Evolutionary conservation across 306 rosid species (phyloP).

Genomic region (Vigna trinervia): DNA sequence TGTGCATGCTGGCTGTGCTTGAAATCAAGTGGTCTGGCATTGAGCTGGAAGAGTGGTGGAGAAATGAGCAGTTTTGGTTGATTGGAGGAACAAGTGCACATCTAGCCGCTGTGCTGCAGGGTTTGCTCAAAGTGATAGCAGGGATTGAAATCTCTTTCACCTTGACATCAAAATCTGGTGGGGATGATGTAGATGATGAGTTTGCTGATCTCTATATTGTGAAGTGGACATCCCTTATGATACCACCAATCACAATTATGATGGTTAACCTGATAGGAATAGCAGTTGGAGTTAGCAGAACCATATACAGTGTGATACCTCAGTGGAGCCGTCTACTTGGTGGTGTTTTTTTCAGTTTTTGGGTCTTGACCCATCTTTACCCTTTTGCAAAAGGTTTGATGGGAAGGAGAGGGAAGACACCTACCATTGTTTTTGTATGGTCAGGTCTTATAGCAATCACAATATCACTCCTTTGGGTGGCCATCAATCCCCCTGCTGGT

Average conservation of each 20-base stretch:
- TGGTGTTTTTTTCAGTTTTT: conserved; percentile 97
- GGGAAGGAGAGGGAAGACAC: conserved; percentile 96
- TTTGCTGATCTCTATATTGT: conserved; percentile 86
- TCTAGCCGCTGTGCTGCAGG: conserved; percentile 95
- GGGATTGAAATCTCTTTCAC: conserved; percentile 98
- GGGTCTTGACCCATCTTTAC: conserved; percentile 94
- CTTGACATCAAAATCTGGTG: conserved; percentile 84
- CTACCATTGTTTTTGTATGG: conserved; percentile 99
- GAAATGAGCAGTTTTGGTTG: conserved; percentile 97
- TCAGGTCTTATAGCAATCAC: conserved; percentile 93
- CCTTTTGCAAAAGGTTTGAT: conserved; percentile 95
- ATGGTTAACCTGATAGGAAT: conserved; percentile 87
- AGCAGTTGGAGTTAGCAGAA: conserved; percentile 89
- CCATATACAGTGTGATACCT: conserved; percentile 86
- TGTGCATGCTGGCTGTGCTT: conserved; percentile 87
- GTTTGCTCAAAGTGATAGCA: conserved; percentile 85
- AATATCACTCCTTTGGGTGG: conserved; percentile 97
- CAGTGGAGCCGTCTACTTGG: conserved; percentile 92
- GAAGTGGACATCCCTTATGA: conserved; percentile 91
- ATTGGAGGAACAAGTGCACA: conserved; percentile 99
- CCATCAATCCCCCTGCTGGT: conserved; percentile 90
- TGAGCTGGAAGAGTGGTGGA: conserved; percentile 98
- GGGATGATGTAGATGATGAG: conserved; percentile 88
- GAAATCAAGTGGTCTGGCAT: conserved; percentile 96
- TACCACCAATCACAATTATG: conserved; percentile 94